Conservation (phyloP, 495 filamentous ascomycete species). For the Trichoderma virens region DNA sequence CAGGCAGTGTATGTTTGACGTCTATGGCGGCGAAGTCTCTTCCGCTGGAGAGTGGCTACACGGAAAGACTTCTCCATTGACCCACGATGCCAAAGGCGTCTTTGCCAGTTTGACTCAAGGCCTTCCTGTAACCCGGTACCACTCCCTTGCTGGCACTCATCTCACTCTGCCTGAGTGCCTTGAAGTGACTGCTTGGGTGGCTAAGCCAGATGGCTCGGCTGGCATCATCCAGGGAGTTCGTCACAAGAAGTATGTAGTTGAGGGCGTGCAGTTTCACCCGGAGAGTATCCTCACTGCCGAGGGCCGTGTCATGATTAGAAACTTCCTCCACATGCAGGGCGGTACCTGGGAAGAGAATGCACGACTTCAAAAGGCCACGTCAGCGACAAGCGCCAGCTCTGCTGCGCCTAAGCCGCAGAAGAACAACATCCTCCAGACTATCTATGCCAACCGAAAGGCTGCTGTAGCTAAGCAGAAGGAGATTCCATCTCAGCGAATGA, state of each 20-base stretch:
- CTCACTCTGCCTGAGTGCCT: conserved; percentile 78
- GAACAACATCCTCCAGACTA: conserved; percentile 78
- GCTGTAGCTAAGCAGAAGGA: conserved; percentile 77
- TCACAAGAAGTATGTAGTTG: conserved; percentile 81
- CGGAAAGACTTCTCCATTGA: conserved; percentile 87
- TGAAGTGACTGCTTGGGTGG: conserved; percentile 84
- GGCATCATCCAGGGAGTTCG: conserved; percentile 94
- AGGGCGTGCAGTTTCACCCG: conserved; percentile 96
- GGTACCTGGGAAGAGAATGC: conserved; percentile 87
- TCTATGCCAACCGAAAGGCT: conserved; percentile 76
- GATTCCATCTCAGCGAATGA: conserved; percentile 74
- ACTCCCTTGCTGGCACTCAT: conserved; percentile 91
- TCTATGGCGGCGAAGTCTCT: conserved; percentile 84
- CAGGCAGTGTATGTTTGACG: conserved; percentile 85
- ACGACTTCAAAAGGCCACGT: conserved; percentile 34
- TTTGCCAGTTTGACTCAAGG: conserved; percentile 70
- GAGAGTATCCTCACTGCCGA: conserved; percentile 92
- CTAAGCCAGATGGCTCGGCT: conserved; percentile 54
- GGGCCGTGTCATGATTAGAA: conserved; percentile 81
- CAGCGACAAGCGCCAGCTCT: conserved; percentile 17
- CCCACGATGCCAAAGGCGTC: conserved; percentile 81
- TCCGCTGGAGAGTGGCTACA: conserved; percentile 95
- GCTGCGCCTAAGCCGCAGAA: conserved; percentile 39
- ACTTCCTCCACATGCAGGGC: conserved; percentile 78
- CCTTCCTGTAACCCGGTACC: conserved; percentile 86